Conservation (phyloP, 116 monocot species). For the Dioscorea cayenensis region DNA sequence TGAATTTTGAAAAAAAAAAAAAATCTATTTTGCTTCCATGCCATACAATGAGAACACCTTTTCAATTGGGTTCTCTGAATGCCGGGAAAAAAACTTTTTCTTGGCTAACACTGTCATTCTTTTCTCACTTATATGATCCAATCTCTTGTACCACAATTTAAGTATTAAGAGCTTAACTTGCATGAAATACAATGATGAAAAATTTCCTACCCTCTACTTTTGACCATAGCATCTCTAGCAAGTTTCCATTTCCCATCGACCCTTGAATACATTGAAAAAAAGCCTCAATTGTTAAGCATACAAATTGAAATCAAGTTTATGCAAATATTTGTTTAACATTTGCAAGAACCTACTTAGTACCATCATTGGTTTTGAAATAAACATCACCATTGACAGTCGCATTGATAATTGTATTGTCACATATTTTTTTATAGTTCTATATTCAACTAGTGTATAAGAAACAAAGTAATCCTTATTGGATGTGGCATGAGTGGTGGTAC, state of each 20-base stretch:
- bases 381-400: conserved; percentile 10
- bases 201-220: not conserved
- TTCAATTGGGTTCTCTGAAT: conserved; percentile 2
- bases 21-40: conserved; percentile 11
- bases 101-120: not conserved
- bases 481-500: conserved; percentile 7
- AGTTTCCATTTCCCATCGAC: conserved; percentile 9
- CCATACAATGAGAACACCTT: conserved; percentile 10
- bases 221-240: conserved; percentile 4
- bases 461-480: conserved; percentile 11
- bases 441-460: conserved; percentile 10
- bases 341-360: conserved; percentile 2
- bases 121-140: too few species aligned
- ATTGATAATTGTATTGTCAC: not conserved
- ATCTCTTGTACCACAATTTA: conserved; percentile 8
- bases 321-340: conserved; percentile 10
- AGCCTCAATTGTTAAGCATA: conserved; percentile 4
- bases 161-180: not conserved
- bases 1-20: not conserved
- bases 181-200: not conserved
- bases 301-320: conserved; percentile 17
- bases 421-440: conserved; percentile 16
- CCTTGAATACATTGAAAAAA: not conserved
- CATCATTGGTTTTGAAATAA: conserved; percentile 4
- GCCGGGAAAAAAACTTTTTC: not conserved